phyloP scores from a whole-genome alignment of 192 early-diverging fungal genomes.

The Chytriomyces sp. region DNA sequence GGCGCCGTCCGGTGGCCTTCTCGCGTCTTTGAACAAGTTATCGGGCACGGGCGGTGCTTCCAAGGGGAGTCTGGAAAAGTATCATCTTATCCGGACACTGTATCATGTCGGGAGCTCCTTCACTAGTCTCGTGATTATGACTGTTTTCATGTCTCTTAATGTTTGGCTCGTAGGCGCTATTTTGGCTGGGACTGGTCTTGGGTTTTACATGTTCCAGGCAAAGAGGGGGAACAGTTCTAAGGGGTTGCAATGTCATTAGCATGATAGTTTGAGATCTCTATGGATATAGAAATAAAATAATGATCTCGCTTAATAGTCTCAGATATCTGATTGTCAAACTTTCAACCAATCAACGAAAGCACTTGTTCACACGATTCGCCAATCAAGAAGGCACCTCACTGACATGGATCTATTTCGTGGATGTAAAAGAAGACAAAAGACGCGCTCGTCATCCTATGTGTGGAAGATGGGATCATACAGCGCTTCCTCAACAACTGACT shows the following conservation, averaged over 20 bases:
- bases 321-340: too few relatives aligned
- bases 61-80: not conserved
- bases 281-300: too few relatives aligned
- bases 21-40: not conserved
- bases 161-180: constrained; percentile 13
- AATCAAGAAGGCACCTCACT: too few relatives aligned
- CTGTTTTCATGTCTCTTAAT: constrained; percentile 30
- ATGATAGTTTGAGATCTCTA: too few relatives aligned
- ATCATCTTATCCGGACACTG: constrained; percentile 2
- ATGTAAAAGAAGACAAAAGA: too few relatives aligned
- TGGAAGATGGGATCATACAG: too few relatives aligned
- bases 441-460: too few relatives aligned
- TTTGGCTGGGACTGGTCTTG: constrained; percentile 18
- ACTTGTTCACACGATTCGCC: too few relatives aligned
- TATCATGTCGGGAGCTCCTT: constrained; percentile 20
- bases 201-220: constrained; percentile 21
- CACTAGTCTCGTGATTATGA: constrained; percentile 20
- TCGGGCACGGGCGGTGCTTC: not conserved
- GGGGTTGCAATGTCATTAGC: constrained; percentile 12
- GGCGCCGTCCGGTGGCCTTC: not conserved
- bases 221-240: not conserved
- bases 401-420: too few relatives aligned
- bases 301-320: too few relatives aligned
- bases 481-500: too few relatives aligned
- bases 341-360: too few relatives aligned